These are phyloP conservation scores for Juncus effusus DNA, from an alignment of 176 grass and related monocot species.

Conservation along the genomic window DNA sequence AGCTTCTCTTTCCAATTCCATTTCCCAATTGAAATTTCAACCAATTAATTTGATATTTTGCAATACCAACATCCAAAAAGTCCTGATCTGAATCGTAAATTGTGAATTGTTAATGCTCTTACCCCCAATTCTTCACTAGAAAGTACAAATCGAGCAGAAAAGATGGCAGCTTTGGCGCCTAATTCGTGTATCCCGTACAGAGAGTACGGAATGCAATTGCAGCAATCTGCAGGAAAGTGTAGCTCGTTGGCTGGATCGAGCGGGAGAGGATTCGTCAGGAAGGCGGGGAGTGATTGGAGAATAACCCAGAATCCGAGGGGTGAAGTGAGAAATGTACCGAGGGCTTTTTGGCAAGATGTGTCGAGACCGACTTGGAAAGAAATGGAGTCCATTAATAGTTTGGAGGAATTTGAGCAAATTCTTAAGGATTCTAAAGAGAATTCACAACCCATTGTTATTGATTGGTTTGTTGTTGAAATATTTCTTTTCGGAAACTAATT, in stretches of 20 bases:
- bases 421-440: constrained; percentile 48
- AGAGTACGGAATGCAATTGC: constrained; percentile 23
- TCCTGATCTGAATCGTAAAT: background rate
- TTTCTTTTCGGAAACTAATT: background rate
- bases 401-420: constrained; percentile 69
- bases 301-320: background rate
- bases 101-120: background rate
- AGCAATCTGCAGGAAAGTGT: constrained; percentile 13
- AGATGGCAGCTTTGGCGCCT: constrained; percentile 55
- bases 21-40: constrained; percentile 4
- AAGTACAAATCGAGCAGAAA: background rate
- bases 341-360: constrained; percentile 70
- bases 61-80: too few relatives aligned
- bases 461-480: constrained; percentile 48
- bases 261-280: constrained; percentile 23
- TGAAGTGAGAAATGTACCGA: constrained; percentile 17
- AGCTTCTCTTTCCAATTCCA: constrained; percentile 13
- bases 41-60: background rate
- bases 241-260: constrained; percentile 42
- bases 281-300: constrained; percentile 12
- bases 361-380: constrained; percentile 46
- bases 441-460: constrained; percentile 58
- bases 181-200: constrained; percentile 42
- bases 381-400: constrained; percentile 71
- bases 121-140: background rate